These are phyloP conservation scores for Tetrahymena elliotti DNA, from an alignment of 73 alveolate species.

Conservation along the genomic window DNA sequence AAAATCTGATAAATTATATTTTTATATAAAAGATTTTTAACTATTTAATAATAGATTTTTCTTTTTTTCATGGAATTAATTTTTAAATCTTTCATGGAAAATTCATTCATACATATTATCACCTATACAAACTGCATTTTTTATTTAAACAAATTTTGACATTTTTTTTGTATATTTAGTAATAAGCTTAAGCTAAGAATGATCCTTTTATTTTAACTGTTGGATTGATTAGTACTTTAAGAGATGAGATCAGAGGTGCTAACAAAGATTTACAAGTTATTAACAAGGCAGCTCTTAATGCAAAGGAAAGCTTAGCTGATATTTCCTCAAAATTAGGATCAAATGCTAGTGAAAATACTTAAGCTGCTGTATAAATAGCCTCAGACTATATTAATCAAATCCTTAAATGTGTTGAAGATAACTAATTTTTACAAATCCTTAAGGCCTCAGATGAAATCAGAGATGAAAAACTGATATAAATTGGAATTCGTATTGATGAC, in stretches of 20 bases:
- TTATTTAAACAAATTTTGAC: background rate
- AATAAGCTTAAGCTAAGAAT: background rate
- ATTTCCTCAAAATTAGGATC: conserved; percentile 35
- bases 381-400: conserved; percentile 72
- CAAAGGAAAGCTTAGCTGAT: conserved; percentile 9
- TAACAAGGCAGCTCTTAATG: conserved; percentile 21
- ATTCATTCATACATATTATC: too few relatives aligned
- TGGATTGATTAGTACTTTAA: background rate
- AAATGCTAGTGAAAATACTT: conserved; percentile 44
- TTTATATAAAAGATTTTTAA: too few relatives aligned
- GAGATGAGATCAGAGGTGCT: background rate
- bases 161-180: background rate
- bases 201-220: background rate
- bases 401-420: conserved; percentile 55
- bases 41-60: too few relatives aligned
- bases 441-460: conserved; percentile 79
- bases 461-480: conserved; percentile 78
- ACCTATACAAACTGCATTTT: too few relatives aligned
- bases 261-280: background rate
- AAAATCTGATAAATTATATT: too few relatives aligned
- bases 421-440: conserved; percentile 55
- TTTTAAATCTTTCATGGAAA: too few relatives aligned
- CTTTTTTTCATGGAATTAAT: background rate
- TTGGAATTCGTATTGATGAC: conserved; percentile 92
- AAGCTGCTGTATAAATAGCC: conserved; percentile 63